Conservation (phyloP, 2,329 filamentous ascomycete genomes). For the Chalara sp. region DNA sequence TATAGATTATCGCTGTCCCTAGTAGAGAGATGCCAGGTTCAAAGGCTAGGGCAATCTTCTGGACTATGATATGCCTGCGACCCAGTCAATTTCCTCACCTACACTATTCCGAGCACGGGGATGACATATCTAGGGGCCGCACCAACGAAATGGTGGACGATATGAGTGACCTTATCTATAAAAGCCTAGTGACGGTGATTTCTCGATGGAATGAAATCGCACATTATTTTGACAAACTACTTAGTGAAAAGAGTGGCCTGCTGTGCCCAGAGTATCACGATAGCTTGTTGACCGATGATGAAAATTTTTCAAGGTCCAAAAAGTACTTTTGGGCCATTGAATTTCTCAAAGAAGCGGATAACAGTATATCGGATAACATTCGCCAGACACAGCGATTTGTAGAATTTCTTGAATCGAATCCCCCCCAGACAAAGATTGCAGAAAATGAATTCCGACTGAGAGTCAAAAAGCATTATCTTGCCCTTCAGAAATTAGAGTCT, state of each 20-base stretch:
- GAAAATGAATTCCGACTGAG: background rate
- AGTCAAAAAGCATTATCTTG: background rate
- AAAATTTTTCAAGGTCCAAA: background rate
- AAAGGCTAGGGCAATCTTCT: no score
- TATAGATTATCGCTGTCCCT: no score
- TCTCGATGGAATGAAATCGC: background rate
- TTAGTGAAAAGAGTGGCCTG: background rate
- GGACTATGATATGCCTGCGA: no score
- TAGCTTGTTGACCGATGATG: background rate
- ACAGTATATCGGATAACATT: no score
- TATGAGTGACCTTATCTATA: no score
- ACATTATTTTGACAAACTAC: background rate
- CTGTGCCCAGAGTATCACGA: background rate
- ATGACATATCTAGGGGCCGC: no score
- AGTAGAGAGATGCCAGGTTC: no score
- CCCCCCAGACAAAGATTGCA: background rate
- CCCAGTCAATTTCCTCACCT: no score
- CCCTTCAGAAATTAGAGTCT: background rate
- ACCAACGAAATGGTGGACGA: no score
- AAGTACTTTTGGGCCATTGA: background rate
- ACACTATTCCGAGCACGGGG: no score
- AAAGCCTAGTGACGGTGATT: no score
- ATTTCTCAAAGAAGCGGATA: background rate
- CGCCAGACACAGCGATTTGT: no score
- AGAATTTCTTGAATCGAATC: background rate